A percentile compares a stretch with the other conserved stretches of the same genome.
Evolutionary conservation across 1,139 yeast species (phyloP).

Genomic region (Suhomyces terraborum): DNA sequence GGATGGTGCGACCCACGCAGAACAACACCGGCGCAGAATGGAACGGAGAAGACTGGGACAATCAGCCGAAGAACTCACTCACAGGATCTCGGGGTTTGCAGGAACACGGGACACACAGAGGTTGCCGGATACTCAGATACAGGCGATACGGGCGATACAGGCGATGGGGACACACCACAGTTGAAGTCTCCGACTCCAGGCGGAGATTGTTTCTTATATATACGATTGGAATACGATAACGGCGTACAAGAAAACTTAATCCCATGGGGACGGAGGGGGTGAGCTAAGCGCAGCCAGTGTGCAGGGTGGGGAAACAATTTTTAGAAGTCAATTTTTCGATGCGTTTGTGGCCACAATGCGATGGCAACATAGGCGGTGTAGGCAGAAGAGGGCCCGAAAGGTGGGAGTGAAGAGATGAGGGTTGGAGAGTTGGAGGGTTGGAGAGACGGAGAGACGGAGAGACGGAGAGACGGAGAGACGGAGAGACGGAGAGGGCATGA

Average conservation of each 20-base stretch:
- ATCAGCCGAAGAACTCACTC: neutral
- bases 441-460: no score
- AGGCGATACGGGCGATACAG: no score
- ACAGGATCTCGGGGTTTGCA: no score
- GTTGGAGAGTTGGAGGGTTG: no score
- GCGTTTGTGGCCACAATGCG: neutral
- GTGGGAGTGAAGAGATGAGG: no score
- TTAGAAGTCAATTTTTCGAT: neutral
- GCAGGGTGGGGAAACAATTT: neutral
- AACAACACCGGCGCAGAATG: neutral
- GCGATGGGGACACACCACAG: neutral
- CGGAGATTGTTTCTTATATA: conserved; percentile 2
- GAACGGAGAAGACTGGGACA: neutral
- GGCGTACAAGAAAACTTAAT: neutral
- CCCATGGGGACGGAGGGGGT: no score
- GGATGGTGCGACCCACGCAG: no score
- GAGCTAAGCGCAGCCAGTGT: no score
- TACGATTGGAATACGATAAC: conserved; percentile 10
- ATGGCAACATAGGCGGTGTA: neutral
- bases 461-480: no score
- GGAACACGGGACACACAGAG: no score
- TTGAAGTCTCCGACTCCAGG: neutral
- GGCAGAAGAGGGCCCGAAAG: neutral
- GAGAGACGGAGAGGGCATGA: no score
- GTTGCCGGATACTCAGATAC: no score